Evolutionary conservation across 306 rosid species (phyloP), one percentile per base, ranked within the genome.

Genomic region (Rosa persica): DNA sequence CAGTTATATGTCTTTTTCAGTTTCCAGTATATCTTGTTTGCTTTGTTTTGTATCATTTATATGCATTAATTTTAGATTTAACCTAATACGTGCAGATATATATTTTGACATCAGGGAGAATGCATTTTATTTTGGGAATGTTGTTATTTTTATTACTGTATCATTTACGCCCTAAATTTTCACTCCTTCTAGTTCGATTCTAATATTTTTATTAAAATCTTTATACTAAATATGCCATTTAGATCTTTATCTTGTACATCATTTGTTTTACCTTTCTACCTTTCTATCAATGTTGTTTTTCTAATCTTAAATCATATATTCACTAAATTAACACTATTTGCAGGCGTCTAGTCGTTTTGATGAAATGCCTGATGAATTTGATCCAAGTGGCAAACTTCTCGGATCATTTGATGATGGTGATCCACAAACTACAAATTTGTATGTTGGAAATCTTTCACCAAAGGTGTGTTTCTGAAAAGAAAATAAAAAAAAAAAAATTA

Each of bases 321-420:
- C 73, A 55, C 65, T 83, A 42, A 76, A 70, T 15, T 23, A 67
- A 60, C 81, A 43, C 62, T 49, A 36, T 69, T 74, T 69, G 36
- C 82, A 73, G 89, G 93, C 90, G 86, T 87, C 92, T 52, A 95
- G 89, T 77, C 99, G 94, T 73, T 96, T 96, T 88, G 99, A 96
- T 42, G 99, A 96, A 80, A 83, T 96, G 57, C 99, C 98, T 67
- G 99, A 96, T 74, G 99, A 96, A 57, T 91, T 93, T 81, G 99
- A 96, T 85, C 92, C 99, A 25, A 96, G 96, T 82, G 99, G 99
- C 82, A 96, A 87, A 85, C 88, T 94, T 74, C 95, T 93, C 6
- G 99, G 99, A 81, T 96, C 99, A 78, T 93, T 96, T 88, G 99
- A 96, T 88, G 99, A 96, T 81, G 99, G 99, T 65, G 99, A 96